Conservation (phyloP, 169 alveolate genomes). For the Fabrea salina region DNA sequence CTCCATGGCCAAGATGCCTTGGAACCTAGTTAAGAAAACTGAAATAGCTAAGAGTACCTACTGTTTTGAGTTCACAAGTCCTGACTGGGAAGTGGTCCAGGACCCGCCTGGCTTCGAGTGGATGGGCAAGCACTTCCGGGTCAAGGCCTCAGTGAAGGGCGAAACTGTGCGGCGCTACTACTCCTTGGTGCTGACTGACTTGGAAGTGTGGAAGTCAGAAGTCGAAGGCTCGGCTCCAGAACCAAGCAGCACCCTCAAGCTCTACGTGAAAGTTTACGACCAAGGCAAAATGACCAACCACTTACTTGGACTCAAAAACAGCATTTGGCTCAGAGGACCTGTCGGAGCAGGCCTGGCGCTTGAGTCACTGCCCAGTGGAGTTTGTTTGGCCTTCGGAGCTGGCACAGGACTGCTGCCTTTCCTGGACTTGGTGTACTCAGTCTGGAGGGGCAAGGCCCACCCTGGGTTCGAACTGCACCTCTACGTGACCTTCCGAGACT, state of each 20-base stretch:
- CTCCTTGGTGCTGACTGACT: neutral
- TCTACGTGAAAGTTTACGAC: neutral
- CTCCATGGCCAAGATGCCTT: neutral
- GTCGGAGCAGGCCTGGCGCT: conserved; percentile 48
- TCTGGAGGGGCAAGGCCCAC: neutral
- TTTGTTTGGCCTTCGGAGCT: conserved; percentile 42
- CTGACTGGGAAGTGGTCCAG: neutral
- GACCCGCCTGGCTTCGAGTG: neutral
- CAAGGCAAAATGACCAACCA: conserved; percentile 21
- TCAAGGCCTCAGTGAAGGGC: neutral
- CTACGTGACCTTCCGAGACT: neutral
- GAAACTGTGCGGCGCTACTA: neutral
- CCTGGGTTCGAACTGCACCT: neutral
- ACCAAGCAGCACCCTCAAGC: neutral
- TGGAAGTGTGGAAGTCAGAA: neutral
- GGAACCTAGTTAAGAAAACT: neutral
- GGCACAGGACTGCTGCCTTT: conserved; percentile 59
- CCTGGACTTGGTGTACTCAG: conserved; percentile 39
- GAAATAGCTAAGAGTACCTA: neutral
- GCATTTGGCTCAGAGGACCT: conserved; percentile 46
- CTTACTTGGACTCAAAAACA: neutral
- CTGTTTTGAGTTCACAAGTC: neutral
- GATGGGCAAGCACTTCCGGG: conserved; percentile 11
- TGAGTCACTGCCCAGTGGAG: conserved; percentile 2
- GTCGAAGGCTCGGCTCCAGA: neutral